These are phyloP conservation scores for Emericellopsis cladophorae DNA, from an alignment of 2,329 filamentous ascomycete genomes.

Conservation along the genomic window DNA sequence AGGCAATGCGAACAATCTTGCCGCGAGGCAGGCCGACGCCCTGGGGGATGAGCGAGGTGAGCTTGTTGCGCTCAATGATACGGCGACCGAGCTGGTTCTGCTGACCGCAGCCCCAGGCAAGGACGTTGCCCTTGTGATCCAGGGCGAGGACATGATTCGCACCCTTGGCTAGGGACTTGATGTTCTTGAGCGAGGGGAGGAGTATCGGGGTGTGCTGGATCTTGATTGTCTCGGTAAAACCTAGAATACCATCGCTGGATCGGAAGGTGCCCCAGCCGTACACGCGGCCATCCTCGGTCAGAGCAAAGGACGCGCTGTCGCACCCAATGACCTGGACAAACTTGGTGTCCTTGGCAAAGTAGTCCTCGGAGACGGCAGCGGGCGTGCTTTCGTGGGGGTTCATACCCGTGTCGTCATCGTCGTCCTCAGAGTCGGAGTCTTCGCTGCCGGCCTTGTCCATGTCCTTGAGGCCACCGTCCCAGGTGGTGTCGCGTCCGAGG, in stretches of 20 bases:
- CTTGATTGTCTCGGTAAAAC: constrained; percentile 42
- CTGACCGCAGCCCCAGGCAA: constrained; percentile 61
- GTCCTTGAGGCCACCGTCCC: constrained; percentile 50
- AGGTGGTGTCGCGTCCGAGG: constrained; percentile 54
- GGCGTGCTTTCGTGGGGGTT: constrained; percentile 66
- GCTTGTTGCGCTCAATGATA: constrained; percentile 48
- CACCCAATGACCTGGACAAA: constrained; percentile 55
- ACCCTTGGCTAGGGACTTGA: constrained; percentile 51
- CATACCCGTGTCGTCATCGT: constrained; percentile 51
- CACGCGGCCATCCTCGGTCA: constrained; percentile 63
- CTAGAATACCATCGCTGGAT: constrained; percentile 49
- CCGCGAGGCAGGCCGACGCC: constrained; percentile 44
- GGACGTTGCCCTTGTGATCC: constrained; percentile 50
- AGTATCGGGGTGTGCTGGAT: constrained; percentile 37
- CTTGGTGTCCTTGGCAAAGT: constrained; percentile 47
- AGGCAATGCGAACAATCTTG: constrained; percentile 38
- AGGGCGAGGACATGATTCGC: constrained; percentile 62
- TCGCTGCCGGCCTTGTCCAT: constrained; percentile 34
- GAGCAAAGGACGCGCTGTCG: constrained; percentile 63
- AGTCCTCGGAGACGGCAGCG: constrained; percentile 40
- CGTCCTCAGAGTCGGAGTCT: constrained; percentile 42
- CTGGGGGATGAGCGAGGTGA: constrained; percentile 48
- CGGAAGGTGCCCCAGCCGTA: constrained; percentile 81
- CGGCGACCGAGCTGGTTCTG: constrained; percentile 51
- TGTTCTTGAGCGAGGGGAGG: constrained; percentile 52